Evolutionary conservation across 2,329 filamentous ascomycete genomes (phyloP).

Genomic region (Phyllosticta paracitricarpa): DNA sequence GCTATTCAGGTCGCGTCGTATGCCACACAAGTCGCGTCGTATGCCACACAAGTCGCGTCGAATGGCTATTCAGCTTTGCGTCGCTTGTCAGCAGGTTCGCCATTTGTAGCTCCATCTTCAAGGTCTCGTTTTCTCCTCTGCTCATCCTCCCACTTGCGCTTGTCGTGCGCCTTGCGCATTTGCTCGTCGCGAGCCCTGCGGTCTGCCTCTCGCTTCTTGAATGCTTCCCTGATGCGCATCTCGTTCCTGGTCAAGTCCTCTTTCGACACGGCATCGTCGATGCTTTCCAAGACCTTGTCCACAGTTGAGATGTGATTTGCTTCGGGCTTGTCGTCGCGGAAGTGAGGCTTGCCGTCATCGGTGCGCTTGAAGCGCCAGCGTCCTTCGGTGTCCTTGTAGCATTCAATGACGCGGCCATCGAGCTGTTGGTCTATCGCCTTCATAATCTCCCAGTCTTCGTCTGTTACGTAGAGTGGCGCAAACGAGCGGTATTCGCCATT

Average conservation of each 20-base stretch:
- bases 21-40: too few relatives aligned
- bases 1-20: too few relatives aligned
- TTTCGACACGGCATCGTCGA: constrained; percentile 74
- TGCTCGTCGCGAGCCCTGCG: constrained; percentile 11
- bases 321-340: constrained; percentile 85
- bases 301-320: constrained; percentile 84
- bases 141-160: constrained; percentile 14
- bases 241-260: constrained; percentile 65
- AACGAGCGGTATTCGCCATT: constrained; percentile 47
- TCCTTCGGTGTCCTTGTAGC: constrained; percentile 63
- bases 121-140: constrained; percentile 10
- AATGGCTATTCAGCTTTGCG: not conserved
- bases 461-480: constrained; percentile 30
- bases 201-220: constrained; percentile 55
- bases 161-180: not conserved
- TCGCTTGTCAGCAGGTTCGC: constrained; percentile 6
- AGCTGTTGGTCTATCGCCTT: constrained; percentile 65
- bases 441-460: constrained; percentile 72
- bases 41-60: too few relatives aligned
- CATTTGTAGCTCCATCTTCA: not conserved
- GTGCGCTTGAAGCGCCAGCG: constrained; percentile 64
- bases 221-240: constrained; percentile 63
- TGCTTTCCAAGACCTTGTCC: constrained; percentile 78
- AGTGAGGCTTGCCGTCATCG: constrained; percentile 51
- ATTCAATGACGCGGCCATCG: constrained; percentile 85